A percentile compares a stretch with the other conserved stretches of the same genome.
Evolutionary conservation across 371 early-diverging fungal species (phyloP).

Genomic region (Blastocladiella emersonii): DNA sequence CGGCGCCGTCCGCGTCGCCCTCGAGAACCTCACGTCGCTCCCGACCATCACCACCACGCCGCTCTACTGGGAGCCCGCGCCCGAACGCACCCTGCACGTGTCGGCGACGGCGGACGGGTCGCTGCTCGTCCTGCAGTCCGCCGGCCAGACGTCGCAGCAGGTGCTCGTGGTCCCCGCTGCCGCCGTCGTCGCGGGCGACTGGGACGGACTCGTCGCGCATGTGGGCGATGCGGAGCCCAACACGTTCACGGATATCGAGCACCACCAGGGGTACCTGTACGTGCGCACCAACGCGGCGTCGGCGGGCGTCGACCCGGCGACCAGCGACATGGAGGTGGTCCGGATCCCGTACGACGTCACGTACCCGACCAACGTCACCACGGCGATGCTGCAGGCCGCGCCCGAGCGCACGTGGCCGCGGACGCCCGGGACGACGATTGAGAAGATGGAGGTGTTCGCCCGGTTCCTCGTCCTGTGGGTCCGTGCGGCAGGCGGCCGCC

Average conservation of each 20-base stretch:
- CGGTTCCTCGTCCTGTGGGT: slow-evolving; percentile 29
- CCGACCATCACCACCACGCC: no score
- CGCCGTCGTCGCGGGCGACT: neutral
- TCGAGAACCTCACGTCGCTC: slow-evolving; percentile 1
- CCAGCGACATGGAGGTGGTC: slow-evolving; percentile 22
- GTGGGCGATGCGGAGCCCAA: neutral
- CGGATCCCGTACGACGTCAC: slow-evolving; percentile 9
- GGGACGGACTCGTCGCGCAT: no score
- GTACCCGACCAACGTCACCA: slow-evolving; percentile 1
- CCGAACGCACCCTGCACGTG: slow-evolving; percentile 12
- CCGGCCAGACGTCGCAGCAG: neutral
- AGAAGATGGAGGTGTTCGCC: slow-evolving; percentile 25
- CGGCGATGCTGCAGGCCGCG: neutral
- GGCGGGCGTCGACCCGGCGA: neutral
- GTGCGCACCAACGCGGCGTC: slow-evolving; percentile 22
- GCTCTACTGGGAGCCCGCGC: neutral
- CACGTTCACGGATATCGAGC: slow-evolving; percentile 20
- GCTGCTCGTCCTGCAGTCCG: slow-evolving; percentile 10
- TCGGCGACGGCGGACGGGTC: slow-evolving; percentile 11
- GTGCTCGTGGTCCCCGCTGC: neutral
- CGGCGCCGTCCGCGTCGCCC: slow-evolving; percentile 16
- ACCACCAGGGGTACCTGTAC: slow-evolving; percentile 23
- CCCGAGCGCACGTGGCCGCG: slow-evolving; percentile 13
- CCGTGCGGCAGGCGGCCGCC: slow-evolving; percentile 22
- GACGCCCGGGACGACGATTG: slow-evolving; percentile 16